Evolutionary conservation across 2,329 filamentous ascomycete genomes (phyloP), one percentile per base, ranked within the genome.

Genomic region (Clarireedia homoeocarpa): DNA sequence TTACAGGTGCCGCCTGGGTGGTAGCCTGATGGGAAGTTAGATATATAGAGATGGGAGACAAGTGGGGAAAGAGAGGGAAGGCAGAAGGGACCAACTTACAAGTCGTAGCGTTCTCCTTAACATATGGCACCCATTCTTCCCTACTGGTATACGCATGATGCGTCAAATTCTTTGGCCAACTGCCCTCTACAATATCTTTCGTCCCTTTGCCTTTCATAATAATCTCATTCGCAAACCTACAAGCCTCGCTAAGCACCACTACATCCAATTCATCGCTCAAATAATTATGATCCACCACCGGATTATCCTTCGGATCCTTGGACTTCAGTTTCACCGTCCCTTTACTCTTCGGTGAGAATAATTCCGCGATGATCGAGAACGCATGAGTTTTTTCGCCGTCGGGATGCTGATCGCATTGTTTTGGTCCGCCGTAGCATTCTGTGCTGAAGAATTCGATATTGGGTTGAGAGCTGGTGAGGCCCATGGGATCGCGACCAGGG

Each of bases 371-470:
- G 60, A 85, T 77, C 6, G 76, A 75, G 59, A 86, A 85, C 0
- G 75, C 77, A 58, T 80, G 73, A 55, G 82, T 74, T 17, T 75
- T 71, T 45, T 82, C 73, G 2, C 73, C 69, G 54, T 65, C 61
- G 0, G 81, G 82, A 53, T 76, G 78, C 39, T 81, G 69, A 20
- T 73, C 70, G 58, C 75, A 83, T 58, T 83, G 78, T 60, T 81
- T 81, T 0, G 81, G 81, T 0, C 80, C 80, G 4, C 80, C 80
- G 60, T 83, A 84, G 62, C 78, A 79, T 64, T 84, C 82, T 0
- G 81, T 84, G 34, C 75, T 80, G 69, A 83, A 85, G 67, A 83
- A 78, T 62, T 85, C 83, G 49, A 83, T 66, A 62, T 84, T 81
- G 0, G 83, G 80, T 63, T 86, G 83, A 5, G 69, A 67, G 0